These are phyloP conservation scores for Botrytis deweyae DNA, from an alignment of 2,329 filamentous ascomycete species.

Conservation along the genomic window DNA sequence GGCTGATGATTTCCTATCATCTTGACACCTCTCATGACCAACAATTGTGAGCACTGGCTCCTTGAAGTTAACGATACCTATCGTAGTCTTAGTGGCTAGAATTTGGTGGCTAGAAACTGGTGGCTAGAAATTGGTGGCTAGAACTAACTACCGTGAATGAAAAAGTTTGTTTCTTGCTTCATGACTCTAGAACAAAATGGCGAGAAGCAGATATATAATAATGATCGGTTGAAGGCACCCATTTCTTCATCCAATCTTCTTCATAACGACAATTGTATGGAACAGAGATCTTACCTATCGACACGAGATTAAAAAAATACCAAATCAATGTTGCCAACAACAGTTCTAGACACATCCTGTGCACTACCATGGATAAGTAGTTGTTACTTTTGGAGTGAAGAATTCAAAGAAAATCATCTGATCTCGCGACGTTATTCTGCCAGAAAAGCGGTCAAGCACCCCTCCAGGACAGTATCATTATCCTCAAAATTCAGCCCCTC, in stretches of 20 bases:
- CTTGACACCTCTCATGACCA: constrained; percentile 10
- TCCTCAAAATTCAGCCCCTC: background rate
- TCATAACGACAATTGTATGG: background rate
- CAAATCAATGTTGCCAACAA: background rate
- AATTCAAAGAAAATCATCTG: background rate
- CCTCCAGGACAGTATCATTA: constrained; percentile 3
- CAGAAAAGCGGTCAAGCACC: constrained; percentile 10
- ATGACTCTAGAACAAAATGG: background rate
- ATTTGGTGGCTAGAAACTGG: background rate
- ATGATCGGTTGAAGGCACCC: background rate
- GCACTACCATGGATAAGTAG: background rate
- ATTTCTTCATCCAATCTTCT: background rate
- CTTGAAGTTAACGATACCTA: background rate
- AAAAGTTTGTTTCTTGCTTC: too few species aligned
- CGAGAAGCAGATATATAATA: background rate
- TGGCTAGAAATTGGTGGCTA: background rate
- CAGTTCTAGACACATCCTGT: background rate
- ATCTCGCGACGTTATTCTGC: constrained; percentile 5
- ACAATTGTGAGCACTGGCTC: constrained; percentile 14
- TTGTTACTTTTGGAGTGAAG: background rate
- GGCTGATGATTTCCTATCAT: constrained; percentile 8
- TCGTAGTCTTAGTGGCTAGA: background rate
- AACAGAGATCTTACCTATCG: background rate
- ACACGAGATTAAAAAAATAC: background rate
- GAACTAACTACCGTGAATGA: background rate